A percentile compares a stretch with the other conserved stretches of the same genome.
Conservation (phyloP, 2,329 filamentous ascomycete species). For the Colletotrichum sp. region DNA sequence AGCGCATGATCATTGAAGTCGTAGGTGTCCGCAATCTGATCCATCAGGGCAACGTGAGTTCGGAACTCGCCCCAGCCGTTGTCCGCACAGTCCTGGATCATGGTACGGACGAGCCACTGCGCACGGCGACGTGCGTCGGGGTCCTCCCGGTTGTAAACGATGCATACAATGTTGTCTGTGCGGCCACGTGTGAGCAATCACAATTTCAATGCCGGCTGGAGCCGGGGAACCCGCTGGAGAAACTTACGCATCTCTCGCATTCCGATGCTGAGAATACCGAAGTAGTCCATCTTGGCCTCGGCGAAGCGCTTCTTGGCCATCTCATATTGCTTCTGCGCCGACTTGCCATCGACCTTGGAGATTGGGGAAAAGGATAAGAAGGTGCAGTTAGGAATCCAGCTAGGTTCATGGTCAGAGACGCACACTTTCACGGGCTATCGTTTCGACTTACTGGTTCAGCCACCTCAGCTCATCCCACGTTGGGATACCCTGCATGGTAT, state of each 20-base stretch:
- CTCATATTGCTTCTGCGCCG: conserved; percentile 42
- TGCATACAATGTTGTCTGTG: conserved; percentile 55
- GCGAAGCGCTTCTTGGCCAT: conserved; percentile 36
- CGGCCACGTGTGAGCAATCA: background rate
- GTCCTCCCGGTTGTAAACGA: conserved; percentile 55
- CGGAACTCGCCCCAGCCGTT: conserved; percentile 51
- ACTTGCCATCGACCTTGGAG: conserved; percentile 44
- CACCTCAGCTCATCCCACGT: conserved; percentile 43
- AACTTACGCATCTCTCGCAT: conserved; percentile 46
- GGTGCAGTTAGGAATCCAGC: conserved; percentile 48
- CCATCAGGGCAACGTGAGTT: conserved; percentile 50
- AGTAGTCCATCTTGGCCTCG: conserved; percentile 42
- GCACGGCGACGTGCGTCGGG: conserved; percentile 38
- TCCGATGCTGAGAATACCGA: conserved; percentile 45
- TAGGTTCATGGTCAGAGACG: background rate
- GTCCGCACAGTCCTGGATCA: conserved; percentile 45
- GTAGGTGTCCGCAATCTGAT: conserved; percentile 52
- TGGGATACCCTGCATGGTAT: conserved; percentile 32
- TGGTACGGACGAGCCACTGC: conserved; percentile 33
- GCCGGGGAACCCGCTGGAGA: background rate
- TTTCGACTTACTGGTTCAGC: conserved; percentile 29
- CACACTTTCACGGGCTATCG: background rate
- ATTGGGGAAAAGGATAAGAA: conserved; percentile 51
- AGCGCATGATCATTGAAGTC: conserved; percentile 46
- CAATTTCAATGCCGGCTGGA: background rate